These are phyloP conservation scores for Microdochium nivale DNA, from an alignment of 2,329 filamentous ascomycete species.

Conservation along the genomic window DNA sequence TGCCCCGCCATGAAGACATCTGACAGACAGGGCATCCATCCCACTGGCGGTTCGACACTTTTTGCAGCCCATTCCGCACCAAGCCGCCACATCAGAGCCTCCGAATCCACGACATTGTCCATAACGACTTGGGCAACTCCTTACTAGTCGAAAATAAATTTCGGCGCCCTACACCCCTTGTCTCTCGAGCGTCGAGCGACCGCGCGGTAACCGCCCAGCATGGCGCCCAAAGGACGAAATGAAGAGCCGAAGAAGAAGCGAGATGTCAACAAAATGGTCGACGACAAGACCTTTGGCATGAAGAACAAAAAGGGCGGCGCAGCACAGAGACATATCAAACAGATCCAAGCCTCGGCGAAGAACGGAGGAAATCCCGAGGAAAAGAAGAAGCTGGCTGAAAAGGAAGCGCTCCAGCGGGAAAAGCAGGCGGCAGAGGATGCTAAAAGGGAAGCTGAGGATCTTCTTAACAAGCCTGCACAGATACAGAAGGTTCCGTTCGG, in stretches of 20 bases:
- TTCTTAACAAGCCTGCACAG: conserved; percentile 88
- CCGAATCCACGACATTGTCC: too few species aligned
- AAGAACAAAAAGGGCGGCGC: conserved; percentile 97
- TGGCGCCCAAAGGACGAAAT: conserved; percentile 63
- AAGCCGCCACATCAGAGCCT: neutral
- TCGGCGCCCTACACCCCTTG: neutral
- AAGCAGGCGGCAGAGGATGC: conserved; percentile 86
- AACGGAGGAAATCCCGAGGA: conserved; percentile 75
- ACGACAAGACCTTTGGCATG: conserved; percentile 99
- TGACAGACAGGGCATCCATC: neutral
- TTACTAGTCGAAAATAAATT: neutral
- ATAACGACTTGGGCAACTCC: too few species aligned
- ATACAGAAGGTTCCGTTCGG: conserved; percentile 97
- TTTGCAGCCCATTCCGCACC: neutral
- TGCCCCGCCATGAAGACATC: neutral
- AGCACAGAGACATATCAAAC: conserved; percentile 84
- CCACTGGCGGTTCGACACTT: neutral
- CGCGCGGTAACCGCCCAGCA: conserved; percentile 33
- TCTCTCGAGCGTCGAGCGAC: conserved; percentile 5
- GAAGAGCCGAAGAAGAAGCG: conserved; percentile 46
- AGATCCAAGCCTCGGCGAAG: conserved; percentile 66
- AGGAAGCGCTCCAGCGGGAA: conserved; percentile 65
- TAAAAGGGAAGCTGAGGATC: conserved; percentile 66
- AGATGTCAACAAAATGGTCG: conserved; percentile 55
- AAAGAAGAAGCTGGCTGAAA: conserved; percentile 68